phyloP scores from a whole-genome alignment of 331 rosid species.

The Phaseolus coccineus region DNA sequence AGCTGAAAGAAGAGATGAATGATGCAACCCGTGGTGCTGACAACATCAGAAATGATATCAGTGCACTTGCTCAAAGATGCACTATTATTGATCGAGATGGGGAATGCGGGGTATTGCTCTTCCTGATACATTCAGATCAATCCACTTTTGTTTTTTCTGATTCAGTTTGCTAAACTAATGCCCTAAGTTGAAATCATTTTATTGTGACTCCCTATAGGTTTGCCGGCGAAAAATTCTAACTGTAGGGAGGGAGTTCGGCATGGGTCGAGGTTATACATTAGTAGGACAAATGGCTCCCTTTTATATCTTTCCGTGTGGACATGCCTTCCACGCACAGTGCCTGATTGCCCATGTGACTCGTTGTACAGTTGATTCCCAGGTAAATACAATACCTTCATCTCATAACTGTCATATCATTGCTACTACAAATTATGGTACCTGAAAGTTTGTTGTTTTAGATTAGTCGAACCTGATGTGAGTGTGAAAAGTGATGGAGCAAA shows the following conservation, averaged over 20 bases:
- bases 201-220: slow-evolving; percentile 57
- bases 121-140: slow-evolving; percentile 43
- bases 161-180: slow-evolving; percentile 3
- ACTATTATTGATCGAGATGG: slow-evolving; percentile 95
- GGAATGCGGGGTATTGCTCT: slow-evolving; percentile 88
- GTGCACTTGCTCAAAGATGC: slow-evolving; percentile 98
- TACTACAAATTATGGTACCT: not conserved
- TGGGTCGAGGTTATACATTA: slow-evolving; percentile 73
- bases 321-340: slow-evolving; percentile 91
- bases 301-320: slow-evolving; percentile 96
- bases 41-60: slow-evolving; percentile 95
- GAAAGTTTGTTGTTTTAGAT: slow-evolving; percentile 31
- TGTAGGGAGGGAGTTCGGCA: slow-evolving; percentile 75
- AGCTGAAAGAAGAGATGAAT: slow-evolving; percentile 94
- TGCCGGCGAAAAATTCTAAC: slow-evolving; percentile 82
- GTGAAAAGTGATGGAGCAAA: slow-evolving; percentile 6
- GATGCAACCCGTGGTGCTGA: slow-evolving; percentile 99
- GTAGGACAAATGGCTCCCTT: slow-evolving; percentile 95
- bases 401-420: slow-evolving; percentile 15
- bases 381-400: slow-evolving; percentile 48
- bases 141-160: slow-evolving; percentile 23
- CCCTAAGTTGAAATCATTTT: slow-evolving; percentile 44
- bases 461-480: not conserved
- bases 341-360: slow-evolving; percentile 96
- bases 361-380: slow-evolving; percentile 76